Percentiles rank a stretch among this genome's conserved stretches.
Evolutionary conservation across 2,329 filamentous ascomycete species (phyloP).

Genomic region (Cadophora sp.): DNA sequence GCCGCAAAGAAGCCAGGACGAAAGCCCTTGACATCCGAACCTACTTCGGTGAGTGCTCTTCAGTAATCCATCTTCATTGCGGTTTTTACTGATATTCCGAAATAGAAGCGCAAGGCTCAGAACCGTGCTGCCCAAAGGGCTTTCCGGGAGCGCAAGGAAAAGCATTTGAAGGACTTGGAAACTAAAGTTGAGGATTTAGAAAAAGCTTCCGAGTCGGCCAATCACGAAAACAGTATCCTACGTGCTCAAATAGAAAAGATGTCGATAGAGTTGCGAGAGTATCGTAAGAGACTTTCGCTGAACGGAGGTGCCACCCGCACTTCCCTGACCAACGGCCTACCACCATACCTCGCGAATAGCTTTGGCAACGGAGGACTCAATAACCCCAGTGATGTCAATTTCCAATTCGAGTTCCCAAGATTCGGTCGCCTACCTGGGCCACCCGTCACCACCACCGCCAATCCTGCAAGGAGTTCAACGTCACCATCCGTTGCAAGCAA

Average conservation of each 20-base stretch:
- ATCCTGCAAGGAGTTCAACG: slow-evolving; percentile 33
- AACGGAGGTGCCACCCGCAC: slow-evolving; percentile 41
- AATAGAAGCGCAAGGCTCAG: slow-evolving; percentile 91
- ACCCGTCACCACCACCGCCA: slow-evolving; percentile 29
- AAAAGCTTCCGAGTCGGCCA: slow-evolving; percentile 82
- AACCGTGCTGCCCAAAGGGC: slow-evolving; percentile 92
- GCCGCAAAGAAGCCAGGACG: slow-evolving; percentile 93
- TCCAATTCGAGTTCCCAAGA: slow-evolving; percentile 95
- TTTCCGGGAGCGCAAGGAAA: slow-evolving; percentile 94
- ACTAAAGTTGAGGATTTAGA: slow-evolving; percentile 78
- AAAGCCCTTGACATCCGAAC: slow-evolving; percentile 94
- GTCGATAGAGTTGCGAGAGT: slow-evolving; percentile 84
- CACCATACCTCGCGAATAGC: slow-evolving; percentile 48
- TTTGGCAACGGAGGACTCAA: slow-evolving; percentile 58
- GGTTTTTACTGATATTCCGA: slow-evolving; percentile 31
- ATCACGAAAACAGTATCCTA: slow-evolving; percentile 83
- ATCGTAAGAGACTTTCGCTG: slow-evolving; percentile 82
- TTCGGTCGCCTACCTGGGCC: slow-evolving; percentile 76
- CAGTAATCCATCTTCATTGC: slow-evolving; percentile 38
- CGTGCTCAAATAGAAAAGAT: slow-evolving; percentile 89
- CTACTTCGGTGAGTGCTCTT: slow-evolving; percentile 80
- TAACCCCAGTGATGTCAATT: slow-evolving; percentile 77
- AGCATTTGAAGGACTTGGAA: slow-evolving; percentile 85
- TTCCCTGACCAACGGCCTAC: slow-evolving; percentile 32
- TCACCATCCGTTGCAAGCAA: slow-evolving; percentile 34